Conservation (phyloP, 805 yeast genomes). For the Ogataea corticis region DNA sequence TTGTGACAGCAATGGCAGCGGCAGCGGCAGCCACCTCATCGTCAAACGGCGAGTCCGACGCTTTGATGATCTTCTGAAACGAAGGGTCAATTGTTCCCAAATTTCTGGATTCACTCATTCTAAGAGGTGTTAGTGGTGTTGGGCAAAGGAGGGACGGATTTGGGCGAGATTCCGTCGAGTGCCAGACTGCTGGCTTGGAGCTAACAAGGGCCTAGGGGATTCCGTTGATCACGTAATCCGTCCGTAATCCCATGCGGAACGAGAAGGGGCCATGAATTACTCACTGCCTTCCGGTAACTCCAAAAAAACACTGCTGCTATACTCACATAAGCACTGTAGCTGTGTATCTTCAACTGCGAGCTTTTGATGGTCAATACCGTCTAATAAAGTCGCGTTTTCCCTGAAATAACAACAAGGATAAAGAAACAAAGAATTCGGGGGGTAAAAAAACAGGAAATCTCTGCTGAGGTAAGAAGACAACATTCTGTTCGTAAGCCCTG, state of each 20-base stretch:
- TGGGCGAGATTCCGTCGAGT: too few relatives aligned
- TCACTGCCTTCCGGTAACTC: too few relatives aligned
- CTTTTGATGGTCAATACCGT: neutral
- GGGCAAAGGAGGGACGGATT: neutral
- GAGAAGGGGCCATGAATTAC: neutral
- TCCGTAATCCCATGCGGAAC: neutral
- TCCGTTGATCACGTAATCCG: neutral
- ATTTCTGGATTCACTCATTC: conserved; percentile 16
- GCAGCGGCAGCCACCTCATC: conserved; percentile 37
- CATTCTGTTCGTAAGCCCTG: conserved; percentile 7
- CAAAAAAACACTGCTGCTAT: too few relatives aligned
- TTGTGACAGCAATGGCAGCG: conserved; percentile 29
- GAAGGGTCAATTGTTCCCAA: conserved; percentile 21
- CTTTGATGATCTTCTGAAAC: conserved; percentile 22
- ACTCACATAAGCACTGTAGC: neutral
- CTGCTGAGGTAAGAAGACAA: conserved; percentile 9
- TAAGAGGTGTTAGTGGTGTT: conserved; percentile 10
- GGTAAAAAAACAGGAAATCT: neutral
- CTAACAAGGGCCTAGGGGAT: too few relatives aligned
- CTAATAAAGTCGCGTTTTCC: neutral
- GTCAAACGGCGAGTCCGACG: conserved; percentile 4
- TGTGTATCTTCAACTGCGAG: neutral
- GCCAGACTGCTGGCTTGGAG: too few relatives aligned
- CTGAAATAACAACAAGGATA: neutral
- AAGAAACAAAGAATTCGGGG: conserved; percentile 5